Evolutionary conservation across 2,329 filamentous ascomycete species (phyloP).

Genomic region (Ceratocystis cacaofunesta): DNA sequence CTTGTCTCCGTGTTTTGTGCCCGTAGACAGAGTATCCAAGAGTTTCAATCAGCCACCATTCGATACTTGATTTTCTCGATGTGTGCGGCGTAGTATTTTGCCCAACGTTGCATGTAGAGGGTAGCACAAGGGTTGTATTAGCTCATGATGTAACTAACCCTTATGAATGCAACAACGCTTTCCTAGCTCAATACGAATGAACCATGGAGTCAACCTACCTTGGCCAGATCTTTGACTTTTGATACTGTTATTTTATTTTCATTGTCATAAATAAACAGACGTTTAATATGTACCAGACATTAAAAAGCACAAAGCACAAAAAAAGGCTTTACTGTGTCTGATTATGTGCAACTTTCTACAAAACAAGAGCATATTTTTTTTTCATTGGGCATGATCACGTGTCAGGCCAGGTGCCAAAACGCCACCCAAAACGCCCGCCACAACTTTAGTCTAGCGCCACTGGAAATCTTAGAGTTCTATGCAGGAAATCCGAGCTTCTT

Average conservation of each 20-base stretch:
- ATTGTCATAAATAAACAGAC: too few relatives aligned
- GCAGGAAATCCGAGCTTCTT: neutral
- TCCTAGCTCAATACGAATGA: neutral
- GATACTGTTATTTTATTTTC: too few relatives aligned
- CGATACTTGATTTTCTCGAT: too few relatives aligned
- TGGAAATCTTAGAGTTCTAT: neutral
- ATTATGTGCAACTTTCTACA: too few relatives aligned
- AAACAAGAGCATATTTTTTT: neutral
- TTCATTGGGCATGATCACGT: neutral
- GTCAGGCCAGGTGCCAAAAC: neutral
- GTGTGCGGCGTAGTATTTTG: neutral
- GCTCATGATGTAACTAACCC: neutral
- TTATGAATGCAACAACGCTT: neutral
- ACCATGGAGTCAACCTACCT: too few relatives aligned
- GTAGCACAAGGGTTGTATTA: neutral
- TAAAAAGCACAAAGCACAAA: too few relatives aligned
- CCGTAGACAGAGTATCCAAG: too few relatives aligned
- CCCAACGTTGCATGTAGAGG: neutral
- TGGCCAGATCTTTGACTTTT: too few relatives aligned
- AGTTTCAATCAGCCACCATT: too few relatives aligned
- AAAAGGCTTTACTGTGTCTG: too few relatives aligned
- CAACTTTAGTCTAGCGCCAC: neutral
- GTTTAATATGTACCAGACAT: too few relatives aligned
- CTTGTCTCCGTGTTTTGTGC: too few relatives aligned
- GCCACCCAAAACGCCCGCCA: neutral